phyloP scores from a whole-genome alignment of 371 early-diverging fungal species.

The Mortierella polycephala region DNA sequence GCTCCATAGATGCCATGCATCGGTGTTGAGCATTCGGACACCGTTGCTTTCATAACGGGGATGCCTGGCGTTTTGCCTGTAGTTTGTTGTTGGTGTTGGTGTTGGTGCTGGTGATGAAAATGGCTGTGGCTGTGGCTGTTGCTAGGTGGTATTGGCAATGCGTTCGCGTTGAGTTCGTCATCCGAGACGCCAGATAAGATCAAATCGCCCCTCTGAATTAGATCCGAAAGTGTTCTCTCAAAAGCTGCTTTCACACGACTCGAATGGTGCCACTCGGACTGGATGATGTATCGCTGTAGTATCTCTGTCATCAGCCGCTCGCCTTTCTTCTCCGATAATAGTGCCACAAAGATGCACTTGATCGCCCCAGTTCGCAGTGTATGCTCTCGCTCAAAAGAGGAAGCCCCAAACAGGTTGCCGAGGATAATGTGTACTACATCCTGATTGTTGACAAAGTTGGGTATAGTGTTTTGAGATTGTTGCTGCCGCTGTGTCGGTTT shows the following conservation, averaged over 20 bases:
- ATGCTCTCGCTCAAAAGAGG: slow-evolving; percentile 43
- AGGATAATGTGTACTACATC: slow-evolving; percentile 54
- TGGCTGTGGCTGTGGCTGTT: neutral
- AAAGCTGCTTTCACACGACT: slow-evolving; percentile 44
- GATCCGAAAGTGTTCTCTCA: slow-evolving; percentile 45
- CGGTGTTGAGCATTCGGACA: neutral
- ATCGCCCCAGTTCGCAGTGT: slow-evolving; percentile 18
- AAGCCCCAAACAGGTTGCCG: slow-evolving; percentile 41
- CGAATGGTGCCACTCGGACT: slow-evolving; percentile 53
- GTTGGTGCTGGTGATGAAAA: slow-evolving; percentile 4
- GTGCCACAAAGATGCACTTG: slow-evolving; percentile 38
- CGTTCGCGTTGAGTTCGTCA: slow-evolving; percentile 45
- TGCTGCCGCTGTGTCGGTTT: slow-evolving; percentile 10
- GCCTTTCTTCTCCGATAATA: slow-evolving; percentile 55
- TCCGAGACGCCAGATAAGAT: slow-evolving; percentile 40
- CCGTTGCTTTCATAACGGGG: slow-evolving; percentile 22
- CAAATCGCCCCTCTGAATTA: slow-evolving; percentile 50
- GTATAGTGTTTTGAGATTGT: slow-evolving; percentile 16
- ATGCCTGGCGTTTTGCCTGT: slow-evolving; percentile 28
- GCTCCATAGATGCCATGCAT: neutral
- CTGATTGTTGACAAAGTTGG: slow-evolving; percentile 49
- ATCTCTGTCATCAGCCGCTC: slow-evolving; percentile 55
- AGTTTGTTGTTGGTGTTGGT: slow-evolving; percentile 17
- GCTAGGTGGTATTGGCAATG: slow-evolving; percentile 11
- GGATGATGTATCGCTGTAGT: slow-evolving; percentile 53